phyloP scores from a whole-genome alignment of 306 rosid species.

The Malus orientalis region DNA sequence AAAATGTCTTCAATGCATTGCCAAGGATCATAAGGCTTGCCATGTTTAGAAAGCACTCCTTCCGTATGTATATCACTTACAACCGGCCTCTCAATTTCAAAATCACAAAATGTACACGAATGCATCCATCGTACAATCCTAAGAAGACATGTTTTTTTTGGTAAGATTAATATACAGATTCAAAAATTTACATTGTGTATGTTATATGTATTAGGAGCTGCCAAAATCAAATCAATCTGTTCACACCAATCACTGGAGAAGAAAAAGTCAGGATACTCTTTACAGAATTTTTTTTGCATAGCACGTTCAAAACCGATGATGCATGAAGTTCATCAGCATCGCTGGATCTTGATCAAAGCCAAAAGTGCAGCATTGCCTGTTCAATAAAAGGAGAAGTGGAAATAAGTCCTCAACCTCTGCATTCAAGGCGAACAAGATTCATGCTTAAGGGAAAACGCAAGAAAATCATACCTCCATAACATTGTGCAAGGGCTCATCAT shows the following conservation, averaged over 20 bases:
- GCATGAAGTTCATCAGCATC: slow-evolving; percentile 10
- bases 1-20: too few species aligned
- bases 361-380: slow-evolving; percentile 93
- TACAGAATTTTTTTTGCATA: slow-evolving; percentile 13
- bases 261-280: slow-evolving; percentile 1
- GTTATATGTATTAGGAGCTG: slow-evolving; percentile 3
- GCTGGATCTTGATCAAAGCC: slow-evolving; percentile 47
- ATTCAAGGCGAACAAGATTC: background rate
- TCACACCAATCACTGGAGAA: slow-evolving; percentile 11
- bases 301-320: slow-evolving; percentile 16
- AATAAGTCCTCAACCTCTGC: background rate
- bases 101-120: background rate
- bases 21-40: too few species aligned
- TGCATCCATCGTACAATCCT: slow-evolving; percentile 13
- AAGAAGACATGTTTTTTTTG: slow-evolving; percentile 6
- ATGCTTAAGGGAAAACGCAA: background rate
- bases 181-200: slow-evolving; percentile 15
- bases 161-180: slow-evolving; percentile 19
- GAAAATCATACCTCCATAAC: slow-evolving; percentile 53
- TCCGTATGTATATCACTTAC: slow-evolving; percentile 14
- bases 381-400: slow-evolving; percentile 21
- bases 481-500: slow-evolving; percentile 27
- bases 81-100: slow-evolving; percentile 9
- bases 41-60: background rate
- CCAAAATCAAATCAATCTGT: slow-evolving; percentile 17